Evolutionary conservation across 768 basidiomycete species (phyloP).

Genomic region (Butyriboletus loyo): DNA sequence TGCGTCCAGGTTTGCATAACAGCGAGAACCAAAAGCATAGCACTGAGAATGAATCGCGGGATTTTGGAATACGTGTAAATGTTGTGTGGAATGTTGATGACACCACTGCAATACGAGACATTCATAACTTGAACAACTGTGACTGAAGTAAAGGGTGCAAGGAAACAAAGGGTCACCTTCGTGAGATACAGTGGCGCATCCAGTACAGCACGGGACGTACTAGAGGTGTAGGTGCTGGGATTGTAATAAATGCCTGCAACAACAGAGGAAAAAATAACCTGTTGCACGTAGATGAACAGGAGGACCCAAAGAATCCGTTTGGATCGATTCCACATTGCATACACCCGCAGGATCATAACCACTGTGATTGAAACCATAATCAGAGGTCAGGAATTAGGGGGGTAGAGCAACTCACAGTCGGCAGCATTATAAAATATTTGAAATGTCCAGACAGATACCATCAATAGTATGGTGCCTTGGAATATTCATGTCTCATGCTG

Average conservation of each 20-base stretch:
- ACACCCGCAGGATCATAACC: not conserved
- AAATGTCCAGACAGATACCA: not conserved
- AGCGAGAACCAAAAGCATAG: not conserved
- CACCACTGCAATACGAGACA: not conserved
- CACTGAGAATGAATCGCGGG: constrained; percentile 1
- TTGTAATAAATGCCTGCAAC: not conserved
- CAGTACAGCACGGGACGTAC: not conserved
- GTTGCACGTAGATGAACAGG: not conserved
- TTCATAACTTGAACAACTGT: not conserved
- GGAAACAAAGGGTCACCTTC: too few species aligned
- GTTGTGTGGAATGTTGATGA: not conserved
- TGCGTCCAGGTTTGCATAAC: not conserved
- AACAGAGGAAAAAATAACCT: not conserved
- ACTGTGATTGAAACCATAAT: not conserved
- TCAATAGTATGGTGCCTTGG: not conserved
- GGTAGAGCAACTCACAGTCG: not conserved
- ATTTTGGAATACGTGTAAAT: not conserved
- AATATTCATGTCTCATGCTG: not conserved
- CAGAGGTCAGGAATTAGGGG: not conserved
- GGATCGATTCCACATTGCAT: too few species aligned
- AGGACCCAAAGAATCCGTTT: too few species aligned
- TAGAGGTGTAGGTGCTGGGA: not conserved
- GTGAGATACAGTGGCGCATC: not conserved
- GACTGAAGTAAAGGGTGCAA: not conserved
- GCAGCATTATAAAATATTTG: not conserved